Evolutionary conservation across 1,284 basidiomycete species (phyloP).

Genomic region (Puccinia hordei): DNA sequence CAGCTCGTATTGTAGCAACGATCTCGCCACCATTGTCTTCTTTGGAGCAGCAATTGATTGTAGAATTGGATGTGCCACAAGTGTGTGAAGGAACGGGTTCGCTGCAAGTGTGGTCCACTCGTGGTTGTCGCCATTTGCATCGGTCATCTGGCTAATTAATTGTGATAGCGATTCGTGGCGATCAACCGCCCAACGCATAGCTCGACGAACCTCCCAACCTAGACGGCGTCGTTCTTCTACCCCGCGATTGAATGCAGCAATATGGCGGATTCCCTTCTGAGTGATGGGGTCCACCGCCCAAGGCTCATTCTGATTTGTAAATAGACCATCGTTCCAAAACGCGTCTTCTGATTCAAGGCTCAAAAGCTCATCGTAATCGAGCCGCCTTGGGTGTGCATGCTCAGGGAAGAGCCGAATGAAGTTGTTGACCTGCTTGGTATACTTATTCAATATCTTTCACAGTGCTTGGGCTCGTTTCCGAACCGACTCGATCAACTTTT

Average conservation of each 20-base stretch:
- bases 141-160: neutral
- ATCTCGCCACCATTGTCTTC: no score
- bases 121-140: no score
- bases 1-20: no score
- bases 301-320: neutral
- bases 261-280: constrained; percentile 8
- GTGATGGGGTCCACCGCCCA: constrained; percentile 7
- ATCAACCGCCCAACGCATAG: constrained; percentile 15
- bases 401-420: no score
- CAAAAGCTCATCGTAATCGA: no score
- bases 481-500: neutral
- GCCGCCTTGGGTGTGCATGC: no score
- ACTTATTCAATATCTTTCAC: neutral
- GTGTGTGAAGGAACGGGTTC: no score
- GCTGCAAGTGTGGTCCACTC: no score
- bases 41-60: no score
- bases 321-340: constrained; percentile 34
- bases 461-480: neutral
- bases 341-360: constrained; percentile 12
- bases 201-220: constrained; percentile 21
- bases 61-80: no score
- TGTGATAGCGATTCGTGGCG: neutral
- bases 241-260: neutral
- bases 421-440: neutral
- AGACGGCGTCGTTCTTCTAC: constrained; percentile 1